Percentiles rank a stretch among this genome's conserved stretches.
phyloP scores from a whole-genome alignment of 768 basidiomycete genomes.

The Naganishia vaughanmartiniae region DNA sequence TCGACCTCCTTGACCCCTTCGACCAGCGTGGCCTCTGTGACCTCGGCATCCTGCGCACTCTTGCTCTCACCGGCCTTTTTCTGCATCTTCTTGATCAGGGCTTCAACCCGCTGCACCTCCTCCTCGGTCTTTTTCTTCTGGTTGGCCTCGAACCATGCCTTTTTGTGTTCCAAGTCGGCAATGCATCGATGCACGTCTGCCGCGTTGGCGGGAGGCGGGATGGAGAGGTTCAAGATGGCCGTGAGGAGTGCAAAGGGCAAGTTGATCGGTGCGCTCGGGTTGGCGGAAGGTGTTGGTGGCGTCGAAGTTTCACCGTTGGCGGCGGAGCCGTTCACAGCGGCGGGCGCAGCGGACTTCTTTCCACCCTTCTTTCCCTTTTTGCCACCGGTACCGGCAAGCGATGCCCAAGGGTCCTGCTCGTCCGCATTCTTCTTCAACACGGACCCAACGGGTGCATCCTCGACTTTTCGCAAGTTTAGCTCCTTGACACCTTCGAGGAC shows the following conservation, averaged over 20 bases:
- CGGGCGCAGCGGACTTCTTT: constrained; percentile 36
- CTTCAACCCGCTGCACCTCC: constrained; percentile 50
- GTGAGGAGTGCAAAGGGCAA: constrained; percentile 80
- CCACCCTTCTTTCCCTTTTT: constrained; percentile 58
- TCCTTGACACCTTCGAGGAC: constrained; percentile 41
- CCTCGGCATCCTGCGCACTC: not conserved
- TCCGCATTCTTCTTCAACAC: constrained; percentile 92
- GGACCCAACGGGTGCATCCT: constrained; percentile 65
- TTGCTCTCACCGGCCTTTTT: constrained; percentile 44
- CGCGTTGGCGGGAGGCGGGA: constrained; percentile 76
- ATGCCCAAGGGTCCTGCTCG: constrained; percentile 73
- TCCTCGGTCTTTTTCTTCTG: constrained; percentile 59
- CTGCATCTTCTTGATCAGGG: constrained; percentile 47
- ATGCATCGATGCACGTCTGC: constrained; percentile 78
- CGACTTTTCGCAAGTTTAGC: constrained; percentile 81
- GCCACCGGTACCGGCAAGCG: constrained; percentile 54
- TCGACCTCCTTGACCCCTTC: constrained; percentile 26
- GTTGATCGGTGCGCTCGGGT: constrained; percentile 58
- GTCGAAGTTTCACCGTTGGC: constrained; percentile 33
- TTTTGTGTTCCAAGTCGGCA: constrained; percentile 88
- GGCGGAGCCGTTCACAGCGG: constrained; percentile 26
- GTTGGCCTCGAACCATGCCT: constrained; percentile 91
- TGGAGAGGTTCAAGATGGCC: constrained; percentile 81
- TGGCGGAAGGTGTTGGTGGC: constrained; percentile 38
- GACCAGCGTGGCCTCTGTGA: not conserved